Conservation (phyloP, 352 stramenopile genomes). For the Pythium brachiatum region DNA sequence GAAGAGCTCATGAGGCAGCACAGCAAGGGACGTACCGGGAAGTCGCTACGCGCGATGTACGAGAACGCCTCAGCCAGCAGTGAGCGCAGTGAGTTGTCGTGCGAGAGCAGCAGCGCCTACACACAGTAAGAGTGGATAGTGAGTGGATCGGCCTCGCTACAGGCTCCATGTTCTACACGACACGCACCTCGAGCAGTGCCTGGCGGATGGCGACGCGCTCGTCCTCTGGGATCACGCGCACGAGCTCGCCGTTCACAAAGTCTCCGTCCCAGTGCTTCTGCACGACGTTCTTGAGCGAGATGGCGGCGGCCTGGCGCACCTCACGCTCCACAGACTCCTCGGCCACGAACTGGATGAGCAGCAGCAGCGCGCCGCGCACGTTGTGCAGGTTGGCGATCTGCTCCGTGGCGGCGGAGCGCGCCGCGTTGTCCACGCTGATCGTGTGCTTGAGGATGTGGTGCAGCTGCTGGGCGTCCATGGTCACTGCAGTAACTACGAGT, state of each 20-base stretch:
- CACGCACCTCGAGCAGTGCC: slow-evolving; percentile 59
- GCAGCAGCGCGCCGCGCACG: slow-evolving; percentile 67
- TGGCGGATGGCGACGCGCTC: slow-evolving; percentile 70
- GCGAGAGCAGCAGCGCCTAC: slow-evolving; percentile 72
- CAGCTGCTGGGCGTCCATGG: slow-evolving; percentile 87
- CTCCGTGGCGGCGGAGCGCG: slow-evolving; percentile 73
- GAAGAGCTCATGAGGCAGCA: not conserved
- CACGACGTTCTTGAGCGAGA: slow-evolving; percentile 96
- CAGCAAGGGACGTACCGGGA: slow-evolving; percentile 60
- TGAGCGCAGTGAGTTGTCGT: slow-evolving; percentile 88
- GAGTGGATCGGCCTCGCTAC: too few species aligned
- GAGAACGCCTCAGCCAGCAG: slow-evolving; percentile 95
- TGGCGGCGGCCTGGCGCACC: slow-evolving; percentile 91
- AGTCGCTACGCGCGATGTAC: slow-evolving; percentile 94
- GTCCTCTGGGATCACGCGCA: slow-evolving; percentile 57
- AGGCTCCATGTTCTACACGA: too few species aligned
- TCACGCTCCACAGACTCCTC: slow-evolving; percentile 68
- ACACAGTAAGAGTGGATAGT: not conserved
- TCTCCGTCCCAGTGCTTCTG: slow-evolving; percentile 93
- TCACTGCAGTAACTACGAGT: too few species aligned
- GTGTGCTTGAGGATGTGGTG: slow-evolving; percentile 89
- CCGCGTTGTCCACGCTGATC: slow-evolving; percentile 74
- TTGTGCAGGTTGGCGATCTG: slow-evolving; percentile 74
- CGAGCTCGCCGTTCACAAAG: slow-evolving; percentile 72
- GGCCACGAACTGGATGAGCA: slow-evolving; percentile 81